phyloP scores from a whole-genome alignment of 1,139 yeast genomes.

The Yarrowia galli region DNA sequence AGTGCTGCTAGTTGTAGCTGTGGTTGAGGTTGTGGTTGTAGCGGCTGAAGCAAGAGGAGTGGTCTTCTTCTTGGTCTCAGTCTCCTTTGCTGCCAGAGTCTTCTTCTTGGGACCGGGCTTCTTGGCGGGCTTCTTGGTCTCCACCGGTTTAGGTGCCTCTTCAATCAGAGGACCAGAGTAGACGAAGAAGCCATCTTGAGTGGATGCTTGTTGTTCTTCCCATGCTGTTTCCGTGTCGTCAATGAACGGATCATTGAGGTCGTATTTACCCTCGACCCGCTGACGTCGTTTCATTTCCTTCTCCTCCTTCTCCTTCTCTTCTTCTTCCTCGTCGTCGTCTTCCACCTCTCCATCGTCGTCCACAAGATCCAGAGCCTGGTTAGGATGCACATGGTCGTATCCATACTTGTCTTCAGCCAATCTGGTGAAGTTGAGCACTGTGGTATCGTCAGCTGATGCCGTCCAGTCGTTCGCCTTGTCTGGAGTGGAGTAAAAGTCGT shows the following conservation, averaged over 20 bases:
- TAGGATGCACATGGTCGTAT: constrained; percentile 74
- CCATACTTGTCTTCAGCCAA: constrained; percentile 89
- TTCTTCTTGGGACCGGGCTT: constrained; percentile 33
- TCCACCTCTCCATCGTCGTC: constrained; percentile 56
- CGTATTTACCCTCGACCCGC: constrained; percentile 74
- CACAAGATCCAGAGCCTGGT: constrained; percentile 64
- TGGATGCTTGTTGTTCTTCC: constrained; percentile 93
- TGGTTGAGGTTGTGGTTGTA: constrained; percentile 15
- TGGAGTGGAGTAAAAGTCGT: constrained; percentile 37
- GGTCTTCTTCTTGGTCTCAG: constrained; percentile 23
- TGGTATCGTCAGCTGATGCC: constrained; percentile 37
- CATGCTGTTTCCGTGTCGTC: constrained; percentile 91
- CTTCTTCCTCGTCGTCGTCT: constrained; percentile 40
- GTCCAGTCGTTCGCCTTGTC: constrained; percentile 35
- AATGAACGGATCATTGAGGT: constrained; percentile 91
- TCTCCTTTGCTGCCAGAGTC: constrained; percentile 21
- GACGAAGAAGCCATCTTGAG: constrained; percentile 95
- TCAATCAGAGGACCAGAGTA: constrained; percentile 92
- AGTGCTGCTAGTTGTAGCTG: background rate
- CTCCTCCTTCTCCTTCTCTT: constrained; percentile 39
- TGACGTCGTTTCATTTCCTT: constrained; percentile 45
- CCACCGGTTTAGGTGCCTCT: constrained; percentile 56
- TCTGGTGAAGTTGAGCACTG: constrained; percentile 68
- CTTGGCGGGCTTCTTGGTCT: constrained; percentile 36
- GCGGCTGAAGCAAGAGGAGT: constrained; percentile 13